These are phyloP conservation scores for Penicillium tannophilum DNA, from an alignment of 495 filamentous ascomycete genomes.

Conservation along the genomic window DNA sequence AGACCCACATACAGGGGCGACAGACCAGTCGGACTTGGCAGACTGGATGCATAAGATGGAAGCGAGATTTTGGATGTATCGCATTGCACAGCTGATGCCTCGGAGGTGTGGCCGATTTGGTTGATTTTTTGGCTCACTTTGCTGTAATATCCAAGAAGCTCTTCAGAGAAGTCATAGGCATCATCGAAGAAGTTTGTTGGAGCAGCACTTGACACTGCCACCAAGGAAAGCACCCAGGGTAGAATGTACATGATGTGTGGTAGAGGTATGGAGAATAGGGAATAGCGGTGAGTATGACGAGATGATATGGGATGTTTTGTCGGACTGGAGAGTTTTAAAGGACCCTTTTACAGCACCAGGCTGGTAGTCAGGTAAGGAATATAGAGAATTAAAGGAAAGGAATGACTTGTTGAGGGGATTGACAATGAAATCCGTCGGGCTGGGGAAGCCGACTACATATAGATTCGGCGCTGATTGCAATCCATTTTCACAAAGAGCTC, in stretches of 20 bases:
- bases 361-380: constrained; percentile 6
- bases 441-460: constrained; percentile 25
- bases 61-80: constrained; percentile 41
- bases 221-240: constrained; percentile 32
- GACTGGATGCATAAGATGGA: constrained; percentile 44
- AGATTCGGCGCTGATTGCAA: constrained; percentile 22
- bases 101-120: constrained; percentile 16
- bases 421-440: constrained; percentile 15
- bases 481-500: constrained; percentile 8
- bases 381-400: constrained; percentile 16
- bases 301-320: background rate
- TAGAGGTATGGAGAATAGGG: background rate
- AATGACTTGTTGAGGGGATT: constrained; percentile 15
- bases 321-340: background rate
- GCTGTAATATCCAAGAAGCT: constrained; percentile 39
- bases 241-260: constrained; percentile 32
- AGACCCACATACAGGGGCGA: constrained; percentile 74
- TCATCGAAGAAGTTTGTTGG: constrained; percentile 37
- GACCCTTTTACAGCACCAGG: constrained; percentile 23
- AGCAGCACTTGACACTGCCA: constrained; percentile 37
- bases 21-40: constrained; percentile 60
- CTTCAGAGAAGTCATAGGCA: constrained; percentile 41
- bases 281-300: background rate
- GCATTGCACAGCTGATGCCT: constrained; percentile 28
- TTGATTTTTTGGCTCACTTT: constrained; percentile 45